Evolutionary conservation across 345 rosid genomes (phyloP).

Genomic region (Diplotaxis tenuifolia): DNA sequence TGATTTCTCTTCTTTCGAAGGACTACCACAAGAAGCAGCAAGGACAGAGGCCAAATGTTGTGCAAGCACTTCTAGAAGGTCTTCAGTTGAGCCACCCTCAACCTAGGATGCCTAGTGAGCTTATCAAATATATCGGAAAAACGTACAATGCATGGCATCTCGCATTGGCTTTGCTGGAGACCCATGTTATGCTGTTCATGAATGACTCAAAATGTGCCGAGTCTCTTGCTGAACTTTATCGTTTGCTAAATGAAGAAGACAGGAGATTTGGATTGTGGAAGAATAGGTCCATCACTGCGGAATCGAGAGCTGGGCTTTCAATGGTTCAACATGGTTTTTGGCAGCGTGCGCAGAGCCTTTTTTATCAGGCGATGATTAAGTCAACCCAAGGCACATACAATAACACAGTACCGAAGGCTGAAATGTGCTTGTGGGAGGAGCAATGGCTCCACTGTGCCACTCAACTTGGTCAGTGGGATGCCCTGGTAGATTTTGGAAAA

Average conservation of each 20-base stretch:
- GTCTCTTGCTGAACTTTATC: constrained; percentile 95
- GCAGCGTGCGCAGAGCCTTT: constrained; percentile 90
- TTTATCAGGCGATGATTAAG: constrained; percentile 97
- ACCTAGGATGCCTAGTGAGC: constrained; percentile 98
- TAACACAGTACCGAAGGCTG: constrained; percentile 97
- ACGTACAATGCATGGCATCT: constrained; percentile 98
- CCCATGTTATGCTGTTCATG: constrained; percentile 88
- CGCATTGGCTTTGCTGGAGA: constrained; percentile 87
- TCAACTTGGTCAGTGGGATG: constrained; percentile 99
- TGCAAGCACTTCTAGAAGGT: constrained; percentile 98
- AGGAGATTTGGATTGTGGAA: constrained; percentile 99
- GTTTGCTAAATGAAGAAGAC: constrained; percentile 94
- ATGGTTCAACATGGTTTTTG: constrained; percentile 97
- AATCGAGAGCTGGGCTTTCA: constrained; percentile 96
- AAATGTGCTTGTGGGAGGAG: constrained; percentile 99
- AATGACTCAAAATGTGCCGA: constrained; percentile 90
- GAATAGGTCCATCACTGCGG: constrained; percentile 88
- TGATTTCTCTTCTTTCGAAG: constrained; percentile 77
- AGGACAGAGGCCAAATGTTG: constrained; percentile 90
- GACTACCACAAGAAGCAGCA: constrained; percentile 99
- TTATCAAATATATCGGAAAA: constrained; percentile 93
- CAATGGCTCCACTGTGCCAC: constrained; percentile 93
- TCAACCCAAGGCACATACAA: constrained; percentile 98
- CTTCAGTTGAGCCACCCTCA: constrained; percentile 99
- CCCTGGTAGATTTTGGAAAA: constrained; percentile 93